Evolutionary conservation across 2,329 filamentous ascomycete species (phyloP).

Genomic region (Rugonectria rugulosa): DNA sequence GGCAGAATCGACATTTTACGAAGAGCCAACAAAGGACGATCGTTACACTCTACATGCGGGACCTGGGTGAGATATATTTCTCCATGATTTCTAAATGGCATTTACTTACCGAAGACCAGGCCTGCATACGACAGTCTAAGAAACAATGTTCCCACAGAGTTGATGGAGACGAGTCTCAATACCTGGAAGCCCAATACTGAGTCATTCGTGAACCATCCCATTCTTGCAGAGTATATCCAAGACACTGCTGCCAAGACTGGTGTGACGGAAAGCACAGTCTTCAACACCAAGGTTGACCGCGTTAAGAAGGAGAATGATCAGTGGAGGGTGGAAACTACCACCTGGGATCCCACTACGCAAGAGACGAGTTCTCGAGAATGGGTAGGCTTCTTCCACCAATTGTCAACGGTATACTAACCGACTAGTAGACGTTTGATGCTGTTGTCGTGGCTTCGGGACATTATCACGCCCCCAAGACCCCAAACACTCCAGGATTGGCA

Average conservation of each 20-base stretch:
- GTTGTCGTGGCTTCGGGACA: constrained; percentile 72
- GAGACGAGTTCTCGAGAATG: constrained; percentile 38
- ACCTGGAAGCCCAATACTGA: background rate
- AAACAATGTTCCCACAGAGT: constrained; percentile 3
- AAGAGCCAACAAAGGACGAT: background rate
- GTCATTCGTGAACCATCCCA: constrained; percentile 55
- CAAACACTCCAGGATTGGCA: constrained; percentile 63
- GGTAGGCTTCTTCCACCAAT: constrained; percentile 19
- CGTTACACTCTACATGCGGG: background rate
- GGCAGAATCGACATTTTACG: background rate
- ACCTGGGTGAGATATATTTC: background rate
- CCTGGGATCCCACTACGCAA: constrained; percentile 41
- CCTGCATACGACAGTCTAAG: background rate
- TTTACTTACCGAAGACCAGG: background rate
- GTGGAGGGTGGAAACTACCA: constrained; percentile 61
- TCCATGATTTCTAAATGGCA: background rate
- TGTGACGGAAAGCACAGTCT: constrained; percentile 56
- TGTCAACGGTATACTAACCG: background rate
- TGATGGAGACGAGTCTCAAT: background rate
- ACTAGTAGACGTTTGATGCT: constrained; percentile 59
- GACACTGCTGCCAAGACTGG: constrained; percentile 57
- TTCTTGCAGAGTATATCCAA: constrained; percentile 67
- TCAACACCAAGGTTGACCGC: constrained; percentile 63
- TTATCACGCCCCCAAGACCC: constrained; percentile 68
- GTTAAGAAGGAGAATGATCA: constrained; percentile 50